Conservation (phyloP, 148 eudicot genomes). For the Amaranthus palmeri region DNA sequence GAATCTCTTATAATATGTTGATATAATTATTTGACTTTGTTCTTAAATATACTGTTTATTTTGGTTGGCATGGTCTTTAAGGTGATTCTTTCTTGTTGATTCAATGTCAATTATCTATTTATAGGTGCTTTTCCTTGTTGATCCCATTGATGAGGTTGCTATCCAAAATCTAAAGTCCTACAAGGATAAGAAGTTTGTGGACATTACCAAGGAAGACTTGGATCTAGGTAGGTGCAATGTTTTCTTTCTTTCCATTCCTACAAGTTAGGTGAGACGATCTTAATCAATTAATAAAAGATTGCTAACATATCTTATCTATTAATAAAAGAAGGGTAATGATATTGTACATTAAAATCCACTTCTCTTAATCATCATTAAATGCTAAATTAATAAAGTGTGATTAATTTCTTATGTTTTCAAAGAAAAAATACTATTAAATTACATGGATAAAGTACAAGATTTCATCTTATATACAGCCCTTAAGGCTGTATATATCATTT, state of each 20-base stretch:
- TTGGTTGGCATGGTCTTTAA: no score
- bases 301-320: no score
- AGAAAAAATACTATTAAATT: no score
- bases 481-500: no score
- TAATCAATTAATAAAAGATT: neutral
- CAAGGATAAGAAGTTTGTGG: constrained; percentile 81
- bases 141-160: constrained; percentile 96
- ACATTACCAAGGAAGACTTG: constrained; percentile 93
- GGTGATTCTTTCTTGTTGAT: neutral
- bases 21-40: neutral
- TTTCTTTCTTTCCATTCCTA: neutral
- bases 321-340: no score
- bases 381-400: no score
- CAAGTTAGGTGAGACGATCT: neutral
- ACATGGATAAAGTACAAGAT: no score
- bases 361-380: no score
- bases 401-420: no score
- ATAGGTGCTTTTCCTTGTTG: constrained; percentile 86
- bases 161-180: constrained; percentile 73
- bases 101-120: constrained; percentile 15
- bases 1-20: constrained; percentile 13
- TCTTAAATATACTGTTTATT: neutral
- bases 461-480: no score
- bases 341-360: no score
- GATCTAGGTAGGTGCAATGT: constrained; percentile 64